These are phyloP conservation scores for Sistotremastrum niveocremeum DNA, from an alignment of 768 basidiomycete genomes.

Conservation along the genomic window DNA sequence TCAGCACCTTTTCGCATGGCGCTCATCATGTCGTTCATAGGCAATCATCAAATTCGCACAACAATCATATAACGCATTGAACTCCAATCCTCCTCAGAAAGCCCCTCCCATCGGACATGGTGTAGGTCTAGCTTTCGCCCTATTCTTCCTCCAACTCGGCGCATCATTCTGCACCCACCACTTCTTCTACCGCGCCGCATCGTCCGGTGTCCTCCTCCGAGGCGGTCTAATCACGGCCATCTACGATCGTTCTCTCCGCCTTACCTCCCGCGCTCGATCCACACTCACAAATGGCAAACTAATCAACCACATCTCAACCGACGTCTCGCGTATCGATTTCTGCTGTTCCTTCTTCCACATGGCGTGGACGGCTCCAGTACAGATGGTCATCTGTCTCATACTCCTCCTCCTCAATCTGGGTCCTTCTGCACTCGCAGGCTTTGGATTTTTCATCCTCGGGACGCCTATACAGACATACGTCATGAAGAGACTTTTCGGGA, in stretches of 20 bases:
- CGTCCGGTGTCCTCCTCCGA: conserved; percentile 68
- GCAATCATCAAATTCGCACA: conserved; percentile 60
- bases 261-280: conserved; percentile 69
- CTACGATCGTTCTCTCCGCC: conserved; percentile 60
- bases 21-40: conserved; percentile 16
- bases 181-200: conserved; percentile 67
- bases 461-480: conserved; percentile 60
- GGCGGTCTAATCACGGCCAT: conserved; percentile 81
- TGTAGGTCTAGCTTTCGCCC: conserved; percentile 59
- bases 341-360: conserved; percentile 71
- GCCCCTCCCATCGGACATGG: conserved; percentile 39
- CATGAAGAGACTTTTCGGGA: conserved; percentile 59
- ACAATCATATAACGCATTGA: conserved; percentile 38
- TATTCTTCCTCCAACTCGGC: conserved; percentile 56
- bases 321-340: conserved; percentile 86
- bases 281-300: conserved; percentile 79
- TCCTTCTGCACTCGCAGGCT: conserved; percentile 38
- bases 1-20: background rate
- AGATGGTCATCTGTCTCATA: conserved; percentile 62
- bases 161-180: conserved; percentile 61
- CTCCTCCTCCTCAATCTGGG: conserved; percentile 67
- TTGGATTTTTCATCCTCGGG: conserved; percentile 50
- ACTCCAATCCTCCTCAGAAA: conserved; percentile 8
- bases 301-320: conserved; percentile 88
- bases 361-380: conserved; percentile 64